Percentiles rank a stretch among this genome's conserved stretches.
Conservation (phyloP, 225 moss, liverwort and hornwort species). For the Rhytidiadelphus loreus region DNA sequence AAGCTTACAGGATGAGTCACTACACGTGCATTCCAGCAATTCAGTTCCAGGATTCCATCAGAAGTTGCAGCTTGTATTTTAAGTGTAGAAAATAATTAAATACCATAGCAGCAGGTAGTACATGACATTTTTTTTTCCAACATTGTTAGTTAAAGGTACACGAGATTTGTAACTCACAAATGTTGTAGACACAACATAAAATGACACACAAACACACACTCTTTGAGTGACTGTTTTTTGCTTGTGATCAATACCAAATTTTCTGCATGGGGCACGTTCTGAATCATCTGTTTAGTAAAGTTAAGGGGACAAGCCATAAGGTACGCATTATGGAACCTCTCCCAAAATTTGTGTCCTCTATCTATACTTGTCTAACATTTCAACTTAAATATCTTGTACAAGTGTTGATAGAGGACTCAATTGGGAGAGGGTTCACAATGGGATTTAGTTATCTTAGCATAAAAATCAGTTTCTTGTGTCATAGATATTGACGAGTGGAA, state of each 20-base stretch:
- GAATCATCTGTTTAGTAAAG: background rate
- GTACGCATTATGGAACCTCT: background rate
- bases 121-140: background rate
- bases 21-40: background rate
- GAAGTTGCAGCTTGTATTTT: background rate
- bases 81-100: background rate
- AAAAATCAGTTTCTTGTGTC: too few relatives aligned
- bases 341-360: background rate
- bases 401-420: too few relatives aligned
- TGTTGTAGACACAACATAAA: background rate
- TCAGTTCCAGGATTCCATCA: background rate
- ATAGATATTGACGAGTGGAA: fast-evolving
- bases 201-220: too few relatives aligned
- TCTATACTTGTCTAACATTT: too few relatives aligned
- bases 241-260: background rate
- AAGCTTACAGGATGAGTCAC: background rate
- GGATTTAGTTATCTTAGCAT: fast-evolving
- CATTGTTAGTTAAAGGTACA: background rate
- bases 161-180: background rate
- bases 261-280: background rate
- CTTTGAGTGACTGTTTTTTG: background rate
- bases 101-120: background rate
- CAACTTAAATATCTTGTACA: background rate
- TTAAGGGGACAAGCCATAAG: background rate
- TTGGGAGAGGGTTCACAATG: fast-evolving